These are phyloP conservation scores for Fragaria iinumae DNA, from an alignment of 306 rosid genomes.

Conservation along the genomic window DNA sequence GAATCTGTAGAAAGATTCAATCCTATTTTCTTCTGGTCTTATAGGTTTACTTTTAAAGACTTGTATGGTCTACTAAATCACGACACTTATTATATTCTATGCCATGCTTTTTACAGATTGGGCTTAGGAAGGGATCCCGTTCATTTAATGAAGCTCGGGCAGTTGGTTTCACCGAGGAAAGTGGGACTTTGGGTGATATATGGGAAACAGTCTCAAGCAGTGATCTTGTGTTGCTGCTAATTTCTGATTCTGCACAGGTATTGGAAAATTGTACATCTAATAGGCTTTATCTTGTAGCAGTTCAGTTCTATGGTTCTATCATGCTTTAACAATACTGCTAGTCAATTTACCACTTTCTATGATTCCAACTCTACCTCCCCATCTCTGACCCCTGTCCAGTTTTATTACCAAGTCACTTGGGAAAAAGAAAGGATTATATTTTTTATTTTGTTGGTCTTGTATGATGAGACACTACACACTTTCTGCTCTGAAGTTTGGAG, in stretches of 20 bases:
- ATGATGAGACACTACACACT: not conserved
- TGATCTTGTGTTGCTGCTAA: slow-evolving; percentile 88
- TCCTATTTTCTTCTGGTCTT: not conserved
- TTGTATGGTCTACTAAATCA: not conserved
- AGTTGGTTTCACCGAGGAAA: slow-evolving; percentile 87
- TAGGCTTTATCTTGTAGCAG: not conserved
- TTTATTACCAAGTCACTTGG: not conserved
- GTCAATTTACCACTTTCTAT: not conserved
- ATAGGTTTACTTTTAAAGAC: not conserved
- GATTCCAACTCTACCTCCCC: not conserved
- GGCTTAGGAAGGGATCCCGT: slow-evolving; percentile 92
- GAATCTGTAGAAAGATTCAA: not conserved
- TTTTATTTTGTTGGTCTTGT: not conserved
- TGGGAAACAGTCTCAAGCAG: slow-evolving; percentile 79
- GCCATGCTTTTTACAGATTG: slow-evolving; percentile 51
- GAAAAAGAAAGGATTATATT: not conserved
- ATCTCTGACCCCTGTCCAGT: not conserved
- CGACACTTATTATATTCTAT: not conserved
- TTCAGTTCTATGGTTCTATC: not conserved
- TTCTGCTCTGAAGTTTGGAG: not conserved
- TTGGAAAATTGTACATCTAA: not conserved
- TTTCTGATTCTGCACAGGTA: slow-evolving; percentile 98
- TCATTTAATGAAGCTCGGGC: slow-evolving; percentile 89
- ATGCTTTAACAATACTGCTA: not conserved
- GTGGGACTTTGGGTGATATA: slow-evolving; percentile 91